These are phyloP conservation scores for Sechiopsis laciniata DNA, from an alignment of 306 rosid species.

Conservation along the genomic window DNA sequence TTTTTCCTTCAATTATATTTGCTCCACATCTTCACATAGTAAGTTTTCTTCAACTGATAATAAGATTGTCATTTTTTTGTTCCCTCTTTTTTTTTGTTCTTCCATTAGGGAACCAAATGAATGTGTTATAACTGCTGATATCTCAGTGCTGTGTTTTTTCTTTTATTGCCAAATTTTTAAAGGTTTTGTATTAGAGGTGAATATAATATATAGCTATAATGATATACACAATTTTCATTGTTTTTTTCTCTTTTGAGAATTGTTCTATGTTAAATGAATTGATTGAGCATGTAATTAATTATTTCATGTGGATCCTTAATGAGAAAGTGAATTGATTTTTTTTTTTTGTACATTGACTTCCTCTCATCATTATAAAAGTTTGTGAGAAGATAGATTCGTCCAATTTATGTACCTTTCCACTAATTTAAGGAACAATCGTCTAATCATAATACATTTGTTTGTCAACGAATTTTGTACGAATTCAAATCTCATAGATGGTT, in stretches of 20 bases:
- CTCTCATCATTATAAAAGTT: background rate
- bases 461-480: too few species aligned
- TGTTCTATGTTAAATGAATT: too few species aligned
- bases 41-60: slow-evolving; percentile 38
- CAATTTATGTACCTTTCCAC: too few species aligned
- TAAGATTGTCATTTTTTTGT: background rate
- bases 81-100: background rate
- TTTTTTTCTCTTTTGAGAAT: too few species aligned
- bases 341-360: background rate
- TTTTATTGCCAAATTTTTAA: background rate
- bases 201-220: background rate
- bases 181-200: slow-evolving; percentile 19
- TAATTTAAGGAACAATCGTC: too few species aligned
- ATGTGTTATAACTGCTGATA: slow-evolving; percentile 20
- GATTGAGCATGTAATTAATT: too few species aligned
- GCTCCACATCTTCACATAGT: slow-evolving; percentile 26
- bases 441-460: too few species aligned
- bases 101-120: slow-evolving; percentile 14
- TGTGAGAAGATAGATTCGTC: too few species aligned
- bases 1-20: slow-evolving; percentile 34
- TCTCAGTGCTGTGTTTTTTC: slow-evolving; percentile 17
- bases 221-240: too few species aligned
- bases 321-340: too few species aligned
- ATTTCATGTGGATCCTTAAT: too few species aligned
- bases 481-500: too few species aligned